Evolutionary conservation across 1,139 yeast species (phyloP).

Genomic region (Blastobotrys arbuscula): DNA sequence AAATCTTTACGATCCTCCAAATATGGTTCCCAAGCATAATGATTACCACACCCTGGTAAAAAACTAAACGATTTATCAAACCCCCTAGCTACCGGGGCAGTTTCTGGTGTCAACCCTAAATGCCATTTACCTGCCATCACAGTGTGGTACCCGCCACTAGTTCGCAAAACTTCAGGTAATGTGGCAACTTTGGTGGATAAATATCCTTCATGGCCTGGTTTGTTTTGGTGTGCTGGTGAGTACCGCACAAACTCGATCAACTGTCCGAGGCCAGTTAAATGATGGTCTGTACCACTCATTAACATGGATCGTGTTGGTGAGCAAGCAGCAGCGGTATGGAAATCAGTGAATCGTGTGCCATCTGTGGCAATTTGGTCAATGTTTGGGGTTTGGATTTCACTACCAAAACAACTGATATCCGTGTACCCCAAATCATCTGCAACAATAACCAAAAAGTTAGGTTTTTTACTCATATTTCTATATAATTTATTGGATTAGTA

Average conservation of each 20-base stretch:
- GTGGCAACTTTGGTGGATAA: conserved; percentile 49
- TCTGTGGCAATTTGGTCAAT: conserved; percentile 40
- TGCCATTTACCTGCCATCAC: conserved; percentile 57
- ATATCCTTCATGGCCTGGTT: conserved; percentile 55
- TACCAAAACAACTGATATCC: conserved; percentile 51
- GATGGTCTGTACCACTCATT: conserved; percentile 56
- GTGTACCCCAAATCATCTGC: conserved; percentile 63
- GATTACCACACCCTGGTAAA: conserved; percentile 56
- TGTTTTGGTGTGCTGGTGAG: conserved; percentile 25
- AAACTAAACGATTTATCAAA: conserved; percentile 47
- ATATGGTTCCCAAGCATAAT: conserved; percentile 44
- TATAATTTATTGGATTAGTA: too few relatives aligned
- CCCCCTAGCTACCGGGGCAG: conserved; percentile 49
- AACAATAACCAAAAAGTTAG: conserved; percentile 49
- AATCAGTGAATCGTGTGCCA: conserved; percentile 50
- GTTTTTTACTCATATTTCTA: too few relatives aligned
- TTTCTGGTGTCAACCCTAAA: conserved; percentile 43
- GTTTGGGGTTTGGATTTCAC: conserved; percentile 55
- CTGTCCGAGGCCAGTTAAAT: conserved; percentile 56
- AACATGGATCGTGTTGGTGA: conserved; percentile 62
- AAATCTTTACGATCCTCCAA: conserved; percentile 4
- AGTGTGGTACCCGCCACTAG: conserved; percentile 44
- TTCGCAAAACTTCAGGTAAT: conserved; percentile 46
- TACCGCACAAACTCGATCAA: conserved; percentile 47
- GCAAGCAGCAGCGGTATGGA: conserved; percentile 61